Base-by-base conservation (phyloP, 306 rosid species). In the Fagus sylvatica region DNA sequence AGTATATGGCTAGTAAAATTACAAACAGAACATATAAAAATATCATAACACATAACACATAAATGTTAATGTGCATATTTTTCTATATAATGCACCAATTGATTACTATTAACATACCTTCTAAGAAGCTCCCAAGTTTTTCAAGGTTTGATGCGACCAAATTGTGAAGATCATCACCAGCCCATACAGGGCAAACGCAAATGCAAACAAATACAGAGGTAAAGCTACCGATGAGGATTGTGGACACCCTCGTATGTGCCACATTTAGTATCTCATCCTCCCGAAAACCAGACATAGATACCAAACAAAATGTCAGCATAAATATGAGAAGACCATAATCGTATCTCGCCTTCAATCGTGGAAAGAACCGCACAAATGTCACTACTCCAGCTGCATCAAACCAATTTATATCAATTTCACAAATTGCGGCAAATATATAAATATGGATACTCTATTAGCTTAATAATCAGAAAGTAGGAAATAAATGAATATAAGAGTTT, bases 341-440 rank as follows among this genome's bases (percentile, higher is more conserved):
- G 37, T 80, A 74, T 49, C 71, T 80, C 3, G 83, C 83, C 71
- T 80, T 80, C 51, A 80, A n/a, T 64, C 43, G 28, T 36, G 79
- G 83, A 36, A 74, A 4, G 62, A 80, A 74, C 48, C 83, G 46
- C n/a, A 80, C 11, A 33, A 57, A 80, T 60, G 83, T 74, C 53
- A 71, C 77, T 49, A 36, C 15, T 28, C 5, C 72, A 49, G 72
- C 51, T 46, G 51, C 51, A 46, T 46, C 51, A 46, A 8, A 2
- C 4, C 51, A 11, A 46, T 66, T 15, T 32, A 17, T 42, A 40
- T 17, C 13, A 61, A 22, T 8, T 61, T 61, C 34, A 22, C 15
- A 10, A 61, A 5, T 61, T 6, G 40, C 7, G 37, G 28, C 28
- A 22, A 22, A 22, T 22, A 22, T 22, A 22, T 22, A 22, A 22